Conservation (phyloP, 345 rosid species). For the Populus alba region DNA sequence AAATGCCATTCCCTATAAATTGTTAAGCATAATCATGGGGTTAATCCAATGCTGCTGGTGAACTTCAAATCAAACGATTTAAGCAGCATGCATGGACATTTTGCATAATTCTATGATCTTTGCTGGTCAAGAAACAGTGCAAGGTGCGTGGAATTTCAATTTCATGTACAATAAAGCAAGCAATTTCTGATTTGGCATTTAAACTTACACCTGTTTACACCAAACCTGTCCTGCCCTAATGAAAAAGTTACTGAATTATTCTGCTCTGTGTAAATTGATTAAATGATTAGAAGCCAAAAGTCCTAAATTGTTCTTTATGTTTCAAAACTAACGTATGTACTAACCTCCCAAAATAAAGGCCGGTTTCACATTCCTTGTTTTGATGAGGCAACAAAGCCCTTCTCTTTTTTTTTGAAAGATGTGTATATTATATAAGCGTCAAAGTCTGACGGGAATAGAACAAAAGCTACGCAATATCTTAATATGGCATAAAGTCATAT, state of each 20-base stretch:
- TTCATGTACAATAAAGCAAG: not conserved
- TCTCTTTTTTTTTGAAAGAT: not conserved
- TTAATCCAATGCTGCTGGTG: too few relatives aligned
- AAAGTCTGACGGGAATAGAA: too few relatives aligned
- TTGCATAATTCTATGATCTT: too few relatives aligned
- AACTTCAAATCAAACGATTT: too few relatives aligned
- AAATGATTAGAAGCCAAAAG: not conserved
- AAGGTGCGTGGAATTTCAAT: not conserved
- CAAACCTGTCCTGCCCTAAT: slow-evolving; percentile 5
- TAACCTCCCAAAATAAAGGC: not conserved
- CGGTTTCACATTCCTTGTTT: not conserved
- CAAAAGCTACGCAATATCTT: too few relatives aligned
- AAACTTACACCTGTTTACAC: not conserved
- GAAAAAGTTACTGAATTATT: slow-evolving; percentile 8
- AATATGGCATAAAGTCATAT: too few relatives aligned
- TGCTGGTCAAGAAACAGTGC: not conserved
- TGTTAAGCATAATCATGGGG: not conserved
- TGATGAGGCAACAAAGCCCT: too few relatives aligned
- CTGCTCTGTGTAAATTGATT: not conserved
- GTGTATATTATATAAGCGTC: too few relatives aligned
- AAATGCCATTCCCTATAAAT: not conserved
- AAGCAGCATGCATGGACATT: too few relatives aligned
- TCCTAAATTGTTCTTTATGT: not conserved
- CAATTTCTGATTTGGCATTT: slow-evolving; percentile 10
- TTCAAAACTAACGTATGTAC: not conserved